Base-by-base conservation (phyloP, 139 green algal genomes). In the Pseudopediastrum boryanum region DNA sequence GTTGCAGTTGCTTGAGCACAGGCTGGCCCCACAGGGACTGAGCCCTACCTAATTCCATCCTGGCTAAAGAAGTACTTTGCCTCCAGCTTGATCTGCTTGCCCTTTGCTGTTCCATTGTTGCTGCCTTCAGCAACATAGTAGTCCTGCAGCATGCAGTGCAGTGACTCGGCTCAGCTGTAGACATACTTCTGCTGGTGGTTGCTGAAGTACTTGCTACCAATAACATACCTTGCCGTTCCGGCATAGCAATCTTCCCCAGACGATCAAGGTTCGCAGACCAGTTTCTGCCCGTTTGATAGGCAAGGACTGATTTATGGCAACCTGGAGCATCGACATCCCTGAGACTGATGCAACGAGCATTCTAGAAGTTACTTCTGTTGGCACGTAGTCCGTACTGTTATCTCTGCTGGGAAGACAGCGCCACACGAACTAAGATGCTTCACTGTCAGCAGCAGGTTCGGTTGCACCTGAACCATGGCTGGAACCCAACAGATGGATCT, bases 31-130 rank as follows among this genome's bases (percentile, higher is more conserved):
- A 67, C 8, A 25, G 54, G 25, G 33, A 25, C 72, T 25, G 83
- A n/a, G n/a, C n/a, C 61, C 68, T 71, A 95, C 69, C 86, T 88
- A 4, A 89, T 83, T 16, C 88, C 88, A 71, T 95, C 91, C 50
- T 93, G 87, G 67, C 80, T 92, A 82, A 89, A 95, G 56, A 86
- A 92, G 80, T 89, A 92, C 69, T 91, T 93, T 23, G 79, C 52
- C 41, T 90, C 85, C 42, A 75, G 83, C 9, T 66, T 64, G 2
- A 87, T 75, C 21, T 80, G 50, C 27, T 77, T 77, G 12, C 75
- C 83, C 35, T 82, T 79, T n/a, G 76, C 74, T 29, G 83, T 77
- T 0, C 84, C 70, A 3, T 62, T 68, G 71, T 87, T 89, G 65
- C 78, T 84, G n/a, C 85, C 91, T 54, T 91, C 83, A 12, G 91